Evolutionary conservation across 202 grass and related monocot genomes (phyloP).

Genomic region (Cymbopogon flexuosus): DNA sequence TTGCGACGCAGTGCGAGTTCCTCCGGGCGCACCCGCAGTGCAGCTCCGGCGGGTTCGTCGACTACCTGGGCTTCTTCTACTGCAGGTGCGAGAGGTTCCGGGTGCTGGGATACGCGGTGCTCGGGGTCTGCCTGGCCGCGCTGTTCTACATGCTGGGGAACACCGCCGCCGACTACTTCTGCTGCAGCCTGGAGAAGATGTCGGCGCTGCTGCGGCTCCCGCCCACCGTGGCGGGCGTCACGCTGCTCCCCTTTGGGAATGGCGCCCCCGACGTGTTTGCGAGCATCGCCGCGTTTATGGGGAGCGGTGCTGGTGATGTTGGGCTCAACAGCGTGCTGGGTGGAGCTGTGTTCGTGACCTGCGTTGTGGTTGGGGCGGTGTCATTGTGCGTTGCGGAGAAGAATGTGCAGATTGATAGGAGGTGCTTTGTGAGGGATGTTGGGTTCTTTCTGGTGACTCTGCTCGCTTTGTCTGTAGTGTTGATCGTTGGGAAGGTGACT

Average conservation of each 20-base stretch:
- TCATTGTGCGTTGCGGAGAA: conserved; percentile 74
- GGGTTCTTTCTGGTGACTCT: conserved; percentile 79
- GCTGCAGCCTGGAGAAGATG: conserved; percentile 97
- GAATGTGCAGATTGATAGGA: conserved; percentile 90
- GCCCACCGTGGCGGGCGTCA: conserved; percentile 81
- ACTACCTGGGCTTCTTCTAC: conserved; percentile 80
- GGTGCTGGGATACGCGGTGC: conserved; percentile 60
- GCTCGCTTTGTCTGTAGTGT: conserved; percentile 48
- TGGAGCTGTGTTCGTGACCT: conserved; percentile 93
- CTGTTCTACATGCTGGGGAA: conserved; percentile 93
- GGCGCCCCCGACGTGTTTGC: conserved; percentile 95
- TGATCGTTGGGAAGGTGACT: conserved; percentile 78
- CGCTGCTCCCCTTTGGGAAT: conserved; percentile 87
- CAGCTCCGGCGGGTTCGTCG: conserved; percentile 69
- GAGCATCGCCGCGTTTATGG: conserved; percentile 85
- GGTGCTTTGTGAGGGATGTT: conserved; percentile 87
- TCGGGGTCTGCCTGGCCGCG: conserved; percentile 62
- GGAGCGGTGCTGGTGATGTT: conserved; percentile 70
- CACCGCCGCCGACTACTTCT: conserved; percentile 93
- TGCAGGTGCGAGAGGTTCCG: conserved; percentile 62
- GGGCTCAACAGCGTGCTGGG: conserved; percentile 92
- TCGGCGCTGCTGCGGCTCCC: conserved; percentile 70
- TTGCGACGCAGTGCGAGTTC: conserved; percentile 65
- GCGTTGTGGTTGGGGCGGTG: conserved; percentile 82
- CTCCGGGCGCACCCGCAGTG: conserved; percentile 63